Evolutionary conservation across 805 yeast genomes (phyloP).

Genomic region (Saccharomycopsis fodiens): DNA sequence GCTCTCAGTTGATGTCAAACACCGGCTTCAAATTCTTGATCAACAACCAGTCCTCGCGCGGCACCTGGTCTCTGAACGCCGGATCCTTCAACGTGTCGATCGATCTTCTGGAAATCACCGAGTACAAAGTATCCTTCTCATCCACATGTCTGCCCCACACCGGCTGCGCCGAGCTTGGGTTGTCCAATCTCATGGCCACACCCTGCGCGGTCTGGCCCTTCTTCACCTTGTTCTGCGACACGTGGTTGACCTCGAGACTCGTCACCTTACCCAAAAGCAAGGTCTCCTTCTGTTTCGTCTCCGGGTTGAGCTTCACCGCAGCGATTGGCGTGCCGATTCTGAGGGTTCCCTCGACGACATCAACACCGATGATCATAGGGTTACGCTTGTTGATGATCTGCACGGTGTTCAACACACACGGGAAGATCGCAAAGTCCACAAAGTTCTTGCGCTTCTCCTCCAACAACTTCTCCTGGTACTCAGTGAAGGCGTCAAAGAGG

Average conservation of each 20-base stretch:
- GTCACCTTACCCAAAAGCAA: constrained; percentile 76
- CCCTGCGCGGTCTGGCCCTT: constrained; percentile 97
- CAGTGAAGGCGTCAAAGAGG: constrained; percentile 89
- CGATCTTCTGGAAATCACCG: constrained; percentile 82
- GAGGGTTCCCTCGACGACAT: constrained; percentile 84
- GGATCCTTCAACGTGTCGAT: constrained; percentile 98
- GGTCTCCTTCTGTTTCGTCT: constrained; percentile 64
- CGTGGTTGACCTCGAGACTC: constrained; percentile 95
- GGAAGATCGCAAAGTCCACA: constrained; percentile 84
- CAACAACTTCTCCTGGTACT: constrained; percentile 78
- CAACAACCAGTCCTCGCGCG: constrained; percentile 93
- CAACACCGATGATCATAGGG: constrained; percentile 99
- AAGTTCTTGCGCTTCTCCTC: constrained; percentile 88
- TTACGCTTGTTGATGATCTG: constrained; percentile 97
- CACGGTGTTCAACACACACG: constrained; percentile 88
- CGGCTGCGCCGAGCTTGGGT: constrained; percentile 88
- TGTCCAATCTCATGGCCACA: constrained; percentile 96
- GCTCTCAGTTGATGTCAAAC: constrained; percentile 73
- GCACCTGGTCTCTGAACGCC: constrained; percentile 90
- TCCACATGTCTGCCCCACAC: constrained; percentile 99
- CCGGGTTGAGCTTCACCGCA: constrained; percentile 85
- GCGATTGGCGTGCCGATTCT: constrained; percentile 93
- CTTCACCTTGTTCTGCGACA: constrained; percentile 67
- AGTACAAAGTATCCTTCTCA: constrained; percentile 83
- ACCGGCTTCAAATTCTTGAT: constrained; percentile 81